A percentile compares a stretch with the other conserved stretches of the same genome.
Conservation (phyloP, 1,139 yeast genomes). For the Pichia sp. region DNA sequence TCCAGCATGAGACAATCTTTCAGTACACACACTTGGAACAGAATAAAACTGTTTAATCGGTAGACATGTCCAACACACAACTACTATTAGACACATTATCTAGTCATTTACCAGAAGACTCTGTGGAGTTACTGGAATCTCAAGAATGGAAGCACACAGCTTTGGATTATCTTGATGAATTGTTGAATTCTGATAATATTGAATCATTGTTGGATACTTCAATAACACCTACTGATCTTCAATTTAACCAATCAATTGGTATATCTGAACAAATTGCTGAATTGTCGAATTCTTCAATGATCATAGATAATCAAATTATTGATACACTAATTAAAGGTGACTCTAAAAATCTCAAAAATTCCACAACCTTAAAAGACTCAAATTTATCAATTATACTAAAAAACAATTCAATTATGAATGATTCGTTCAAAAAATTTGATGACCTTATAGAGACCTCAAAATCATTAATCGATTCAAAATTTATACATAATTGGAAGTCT, state of each 20-base stretch:
- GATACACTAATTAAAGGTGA: not conserved
- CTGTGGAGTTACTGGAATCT: not conserved
- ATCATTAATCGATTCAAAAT: not conserved
- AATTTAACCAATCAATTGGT: constrained; percentile 11
- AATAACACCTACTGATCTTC: not conserved
- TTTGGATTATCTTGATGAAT: not conserved
- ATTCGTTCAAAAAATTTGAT: constrained; percentile 7
- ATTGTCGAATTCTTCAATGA: constrained; percentile 18
- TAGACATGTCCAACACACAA: not conserved
- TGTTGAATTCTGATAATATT: constrained; percentile 2
- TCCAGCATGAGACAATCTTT: no score
- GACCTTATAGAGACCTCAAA: not conserved
- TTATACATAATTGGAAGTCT: constrained; percentile 3
- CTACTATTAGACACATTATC: not conserved
- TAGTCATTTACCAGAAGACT: not conserved
- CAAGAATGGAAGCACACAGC: not conserved
- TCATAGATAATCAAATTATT: constrained; percentile 5
- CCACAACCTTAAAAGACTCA: not conserved
- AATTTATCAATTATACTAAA: constrained; percentile 32
- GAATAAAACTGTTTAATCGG: no score
- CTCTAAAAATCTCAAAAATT: no score
- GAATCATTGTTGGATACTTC: constrained; percentile 22
- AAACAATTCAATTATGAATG: not conserved
- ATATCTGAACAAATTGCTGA: constrained; percentile 41
- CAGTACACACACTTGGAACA: no score